Evolutionary conservation across 2,329 filamentous ascomycete genomes (phyloP), one percentile per base, ranked within the genome.

Genomic region (Sarocladiaceae sp.): DNA sequence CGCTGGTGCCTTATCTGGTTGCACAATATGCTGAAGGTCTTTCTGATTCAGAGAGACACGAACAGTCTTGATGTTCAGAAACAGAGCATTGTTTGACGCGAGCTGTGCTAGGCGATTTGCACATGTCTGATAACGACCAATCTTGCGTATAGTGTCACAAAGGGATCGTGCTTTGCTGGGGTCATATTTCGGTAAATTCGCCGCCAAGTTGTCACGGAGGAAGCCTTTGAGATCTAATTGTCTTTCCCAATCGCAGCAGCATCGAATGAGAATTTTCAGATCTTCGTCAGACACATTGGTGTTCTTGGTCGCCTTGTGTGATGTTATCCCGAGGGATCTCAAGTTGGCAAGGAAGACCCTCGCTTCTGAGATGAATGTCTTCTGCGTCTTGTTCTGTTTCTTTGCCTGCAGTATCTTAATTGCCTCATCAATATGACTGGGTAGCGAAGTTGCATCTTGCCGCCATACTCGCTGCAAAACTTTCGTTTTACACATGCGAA

Each of bases 81-180:
- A n/a, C 15, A 39, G 26, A 23, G 2, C 5, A n/a, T 46, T 3
- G 6, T 15, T 15, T 13, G 40, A 11, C 5, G 31, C 26, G 3
- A 52, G 26, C 7, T 39, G 10, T 2, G 12, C 13, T 4, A 52
- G 40, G 2, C 51, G 18, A 7, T 20, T 17, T 2, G 51, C 51
- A 10, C 26, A 47, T 6, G 13, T 37, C 42, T 48, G 22, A 25
- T 52, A 52, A 12, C 37, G 51, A 15, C 28, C 26, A 13, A 52
- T 4, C 23, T 52, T 52, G 28, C 35, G 23, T 17, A 48, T 39
- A 18, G 8, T 48, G n/a, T 39, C 29, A 8, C 44, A 2, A 10
- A 52, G 26, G 4, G 13, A 23, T 7, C 4, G 33, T n/a, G 44
- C 44, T n/a, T 29, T 33, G 20, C 5, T 11, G n/a, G 26, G 25